Percentiles rank a stretch among this genome's conserved stretches.
Evolutionary conservation across 2,329 filamentous ascomycete genomes (phyloP).

Genomic region (Monilinia polystroma): DNA sequence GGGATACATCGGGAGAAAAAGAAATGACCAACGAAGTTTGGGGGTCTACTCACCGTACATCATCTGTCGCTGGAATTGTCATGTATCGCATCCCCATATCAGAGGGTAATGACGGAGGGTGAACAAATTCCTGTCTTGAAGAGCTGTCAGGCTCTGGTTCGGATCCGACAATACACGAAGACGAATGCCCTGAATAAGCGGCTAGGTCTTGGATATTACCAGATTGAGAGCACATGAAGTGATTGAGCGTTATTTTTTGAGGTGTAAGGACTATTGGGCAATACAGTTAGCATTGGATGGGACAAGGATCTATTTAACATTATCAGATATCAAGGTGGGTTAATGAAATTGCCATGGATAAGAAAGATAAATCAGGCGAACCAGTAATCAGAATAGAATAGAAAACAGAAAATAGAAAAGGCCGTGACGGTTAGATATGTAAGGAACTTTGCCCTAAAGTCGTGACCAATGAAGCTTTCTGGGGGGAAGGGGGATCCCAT

Average conservation of each 20-base stretch:
- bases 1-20: conserved; percentile 28
- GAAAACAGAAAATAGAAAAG: conserved; percentile 15
- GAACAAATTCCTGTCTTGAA: conserved; percentile 38
- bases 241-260: conserved; percentile 34
- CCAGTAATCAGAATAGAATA: neutral
- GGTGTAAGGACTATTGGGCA: conserved; percentile 34
- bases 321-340: conserved; percentile 18
- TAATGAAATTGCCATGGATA: conserved; percentile 23
- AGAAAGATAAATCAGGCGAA: conserved; percentile 14
- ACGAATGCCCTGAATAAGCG: conserved; percentile 38
- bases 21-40: conserved; percentile 34
- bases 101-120: conserved; percentile 35
- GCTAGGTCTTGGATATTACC: conserved; percentile 40
- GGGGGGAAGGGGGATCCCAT: neutral
- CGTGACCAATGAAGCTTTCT: neutral
- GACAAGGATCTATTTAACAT: conserved; percentile 7
- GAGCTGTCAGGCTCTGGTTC: conserved; percentile 41
- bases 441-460: neutral
- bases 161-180: conserved; percentile 39
- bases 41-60: conserved; percentile 40
- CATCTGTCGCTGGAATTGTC: conserved; percentile 39
- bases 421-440: conserved; percentile 10
- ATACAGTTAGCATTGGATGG: conserved; percentile 30
- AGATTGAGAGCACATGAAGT: conserved; percentile 43
- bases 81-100: conserved; percentile 42